phyloP scores from a whole-genome alignment of 129 eudicot genomes.

The Pittosporum tobira region DNA sequence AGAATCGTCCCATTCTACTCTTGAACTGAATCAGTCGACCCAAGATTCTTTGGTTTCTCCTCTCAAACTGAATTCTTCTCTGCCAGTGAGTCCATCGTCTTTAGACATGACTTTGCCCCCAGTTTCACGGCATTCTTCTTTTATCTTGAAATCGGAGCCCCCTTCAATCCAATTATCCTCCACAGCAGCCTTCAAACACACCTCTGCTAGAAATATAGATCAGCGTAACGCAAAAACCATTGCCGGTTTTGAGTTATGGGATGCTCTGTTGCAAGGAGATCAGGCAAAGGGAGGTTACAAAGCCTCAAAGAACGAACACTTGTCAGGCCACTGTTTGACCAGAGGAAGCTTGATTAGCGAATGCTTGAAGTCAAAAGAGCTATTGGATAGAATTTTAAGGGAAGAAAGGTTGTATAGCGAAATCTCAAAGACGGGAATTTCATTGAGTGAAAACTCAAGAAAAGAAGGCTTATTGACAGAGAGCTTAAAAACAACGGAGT shows the following conservation, averaged over 20 bases:
- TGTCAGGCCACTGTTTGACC: not conserved
- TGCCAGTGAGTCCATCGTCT: constrained; percentile 4
- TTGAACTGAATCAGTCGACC: not conserved
- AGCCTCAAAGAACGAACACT: not conserved
- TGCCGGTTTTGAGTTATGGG: constrained; percentile 3
- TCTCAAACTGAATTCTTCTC: constrained; percentile 1
- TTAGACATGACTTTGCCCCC: not conserved
- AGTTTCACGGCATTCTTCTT: not conserved
- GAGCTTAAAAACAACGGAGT: not conserved
- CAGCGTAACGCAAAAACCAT: not conserved
- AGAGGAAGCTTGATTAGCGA: not conserved
- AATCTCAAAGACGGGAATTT: not conserved
- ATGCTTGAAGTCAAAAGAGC: not conserved
- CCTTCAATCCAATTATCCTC: constrained; percentile 13
- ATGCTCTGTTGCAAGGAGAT: constrained; percentile 18
- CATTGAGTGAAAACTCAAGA: not conserved
- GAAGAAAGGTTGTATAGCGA: not conserved
- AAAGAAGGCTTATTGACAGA: not conserved
- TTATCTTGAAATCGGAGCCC: constrained; percentile 13
- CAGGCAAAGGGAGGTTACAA: not conserved
- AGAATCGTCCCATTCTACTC: not conserved
- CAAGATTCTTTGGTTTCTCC: constrained; percentile 1
- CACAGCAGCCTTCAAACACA: not conserved
- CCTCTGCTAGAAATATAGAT: not conserved
- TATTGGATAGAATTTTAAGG: not conserved